These are phyloP conservation scores for Dothideomycetes sp. DNA, from an alignment of 2,329 filamentous ascomycete species.

Conservation along the genomic window DNA sequence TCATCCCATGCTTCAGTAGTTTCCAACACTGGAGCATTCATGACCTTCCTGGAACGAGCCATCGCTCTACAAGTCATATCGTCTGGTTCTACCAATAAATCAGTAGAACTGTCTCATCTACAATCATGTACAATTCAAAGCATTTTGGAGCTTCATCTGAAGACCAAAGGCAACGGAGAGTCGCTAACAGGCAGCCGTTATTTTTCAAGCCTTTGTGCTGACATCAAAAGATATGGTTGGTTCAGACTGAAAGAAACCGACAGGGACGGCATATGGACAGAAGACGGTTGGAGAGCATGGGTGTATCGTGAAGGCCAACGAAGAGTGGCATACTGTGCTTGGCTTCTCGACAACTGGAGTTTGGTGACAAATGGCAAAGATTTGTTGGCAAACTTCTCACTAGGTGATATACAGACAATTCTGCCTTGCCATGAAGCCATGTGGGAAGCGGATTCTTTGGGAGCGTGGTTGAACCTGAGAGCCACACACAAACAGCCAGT, in stretches of 20 bases:
- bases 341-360: constrained; percentile 4
- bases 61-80: neutral
- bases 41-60: constrained; percentile 3
- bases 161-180: neutral
- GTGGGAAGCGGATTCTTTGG: neutral
- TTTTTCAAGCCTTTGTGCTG: constrained; percentile 1
- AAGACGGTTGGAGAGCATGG: constrained; percentile 5
- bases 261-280: constrained; percentile 2
- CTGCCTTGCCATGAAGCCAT: constrained; percentile 8
- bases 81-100: neutral
- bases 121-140: constrained; percentile 3
- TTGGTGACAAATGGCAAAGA: neutral
- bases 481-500: constrained; percentile 4
- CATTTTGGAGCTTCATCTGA: constrained; percentile 5
- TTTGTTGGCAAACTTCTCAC: constrained; percentile 4
- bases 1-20: neutral
- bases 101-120: constrained; percentile 2
- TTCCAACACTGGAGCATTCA: constrained; percentile 1
- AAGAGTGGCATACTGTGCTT: constrained; percentile 8
- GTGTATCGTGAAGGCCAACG: constrained; percentile 4
- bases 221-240: constrained; percentile 6
- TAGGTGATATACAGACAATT: constrained; percentile 3
- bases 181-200: constrained; percentile 1
- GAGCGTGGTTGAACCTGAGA: constrained; percentile 3
- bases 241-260: neutral